These are phyloP conservation scores for Monosporascus ibericus DNA, from an alignment of 2,329 filamentous ascomycete genomes.

Conservation along the genomic window DNA sequence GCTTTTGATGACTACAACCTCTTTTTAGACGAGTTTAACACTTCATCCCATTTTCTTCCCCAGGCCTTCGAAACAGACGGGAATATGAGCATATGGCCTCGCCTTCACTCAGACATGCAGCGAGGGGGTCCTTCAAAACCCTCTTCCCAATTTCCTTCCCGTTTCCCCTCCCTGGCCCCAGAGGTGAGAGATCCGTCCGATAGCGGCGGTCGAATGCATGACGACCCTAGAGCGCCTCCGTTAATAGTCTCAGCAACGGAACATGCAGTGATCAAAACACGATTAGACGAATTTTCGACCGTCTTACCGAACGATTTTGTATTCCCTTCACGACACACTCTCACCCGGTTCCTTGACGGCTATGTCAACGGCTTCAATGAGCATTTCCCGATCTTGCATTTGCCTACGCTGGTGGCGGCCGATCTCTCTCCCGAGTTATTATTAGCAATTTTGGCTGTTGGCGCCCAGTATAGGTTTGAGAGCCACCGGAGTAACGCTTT, in stretches of 20 bases:
- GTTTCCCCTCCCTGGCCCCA: slow-evolving; percentile 48
- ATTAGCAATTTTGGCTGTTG: slow-evolving; percentile 61
- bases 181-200: slow-evolving; percentile 43
- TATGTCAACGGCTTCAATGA: slow-evolving; percentile 63
- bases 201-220: slow-evolving; percentile 31
- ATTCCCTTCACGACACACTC: slow-evolving; percentile 62
- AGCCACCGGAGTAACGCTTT: slow-evolving; percentile 52
- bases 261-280: slow-evolving; percentile 49
- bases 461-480: slow-evolving; percentile 61
- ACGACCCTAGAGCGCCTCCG: slow-evolving; percentile 32
- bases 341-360: slow-evolving; percentile 63
- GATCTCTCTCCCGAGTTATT: slow-evolving; percentile 64
- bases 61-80: slow-evolving; percentile 49
- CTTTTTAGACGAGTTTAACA: slow-evolving; percentile 51
- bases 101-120: slow-evolving; percentile 31
- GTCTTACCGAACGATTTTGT: slow-evolving; percentile 58
- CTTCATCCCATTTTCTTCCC: slow-evolving; percentile 49
- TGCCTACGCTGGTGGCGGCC: slow-evolving; percentile 58
- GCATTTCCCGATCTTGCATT: slow-evolving; percentile 55
- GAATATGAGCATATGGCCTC: slow-evolving; percentile 45
- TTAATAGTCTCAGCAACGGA: slow-evolving; percentile 48
- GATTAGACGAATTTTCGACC: slow-evolving; percentile 55
- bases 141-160: slow-evolving; percentile 46
- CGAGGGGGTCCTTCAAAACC: slow-evolving; percentile 40
- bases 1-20: slow-evolving; percentile 52